A percentile compares a stretch with the other conserved stretches of the same genome.
These are phyloP conservation scores for Pseudevernia furfuracea DNA, from an alignment of 495 filamentous ascomycete species.

Conservation along the genomic window DNA sequence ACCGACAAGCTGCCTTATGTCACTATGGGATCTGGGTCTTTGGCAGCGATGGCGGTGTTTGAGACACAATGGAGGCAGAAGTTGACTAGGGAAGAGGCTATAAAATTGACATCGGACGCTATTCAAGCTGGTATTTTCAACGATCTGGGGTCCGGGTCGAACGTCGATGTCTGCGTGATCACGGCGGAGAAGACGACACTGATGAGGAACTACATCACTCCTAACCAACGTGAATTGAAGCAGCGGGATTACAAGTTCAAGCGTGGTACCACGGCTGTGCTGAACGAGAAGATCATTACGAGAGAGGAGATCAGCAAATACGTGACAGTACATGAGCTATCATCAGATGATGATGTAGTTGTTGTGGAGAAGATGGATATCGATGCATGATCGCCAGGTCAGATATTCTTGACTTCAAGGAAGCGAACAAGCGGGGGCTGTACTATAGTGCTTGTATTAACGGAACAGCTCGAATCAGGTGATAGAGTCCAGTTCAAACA, in stretches of 20 bases:
- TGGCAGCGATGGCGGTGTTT: conserved; percentile 97
- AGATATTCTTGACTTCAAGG: neutral
- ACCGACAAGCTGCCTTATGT: conserved; percentile 99
- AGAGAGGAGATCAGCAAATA: conserved; percentile 93
- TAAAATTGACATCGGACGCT: conserved; percentile 74
- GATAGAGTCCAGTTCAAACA: neutral
- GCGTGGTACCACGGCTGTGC: conserved; percentile 80
- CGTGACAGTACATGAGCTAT: conserved; percentile 81
- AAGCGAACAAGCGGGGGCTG: conserved; percentile 7
- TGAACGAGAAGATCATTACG: conserved; percentile 88
- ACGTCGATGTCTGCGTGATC: conserved; percentile 95
- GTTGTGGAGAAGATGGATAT: conserved; percentile 91
- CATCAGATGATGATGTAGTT: conserved; percentile 46
- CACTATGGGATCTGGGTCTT: conserved; percentile 93
- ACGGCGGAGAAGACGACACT: conserved; percentile 87
- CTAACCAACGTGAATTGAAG: conserved; percentile 88
- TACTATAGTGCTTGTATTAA: conserved; percentile 22
- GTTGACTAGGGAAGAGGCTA: conserved; percentile 70
- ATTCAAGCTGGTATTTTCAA: conserved; percentile 99
- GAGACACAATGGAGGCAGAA: conserved; percentile 89
- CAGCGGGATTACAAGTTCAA: conserved; percentile 85
- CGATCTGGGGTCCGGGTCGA: conserved; percentile 92
- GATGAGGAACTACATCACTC: conserved; percentile 81
- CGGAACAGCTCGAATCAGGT: conserved; percentile 12
- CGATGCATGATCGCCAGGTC: conserved; percentile 40